These are phyloP conservation scores for Sporothrix dimorphospora DNA, from an alignment of 2,329 filamentous ascomycete species.

Conservation along the genomic window DNA sequence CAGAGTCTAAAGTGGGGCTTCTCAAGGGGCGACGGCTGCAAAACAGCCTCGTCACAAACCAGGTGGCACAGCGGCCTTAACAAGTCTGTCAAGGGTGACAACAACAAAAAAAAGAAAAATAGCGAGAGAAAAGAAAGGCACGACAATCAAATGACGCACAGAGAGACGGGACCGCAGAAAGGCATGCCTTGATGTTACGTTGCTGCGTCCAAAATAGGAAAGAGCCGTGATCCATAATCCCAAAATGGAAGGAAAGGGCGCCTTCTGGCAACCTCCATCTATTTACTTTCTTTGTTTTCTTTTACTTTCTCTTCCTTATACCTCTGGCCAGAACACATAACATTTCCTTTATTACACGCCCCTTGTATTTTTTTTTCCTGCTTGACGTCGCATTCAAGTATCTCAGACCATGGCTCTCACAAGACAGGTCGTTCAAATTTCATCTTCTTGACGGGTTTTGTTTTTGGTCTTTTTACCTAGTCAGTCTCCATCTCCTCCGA, in stretches of 20 bases:
- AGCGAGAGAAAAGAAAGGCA: background rate
- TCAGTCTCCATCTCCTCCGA: background rate
- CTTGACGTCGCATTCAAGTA: background rate
- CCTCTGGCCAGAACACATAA: no score
- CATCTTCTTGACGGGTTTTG: background rate
- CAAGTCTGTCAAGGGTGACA: background rate
- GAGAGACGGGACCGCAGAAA: background rate
- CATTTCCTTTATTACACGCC: background rate
- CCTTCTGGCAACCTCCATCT: background rate
- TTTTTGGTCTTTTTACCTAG: background rate
- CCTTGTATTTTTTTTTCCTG: background rate
- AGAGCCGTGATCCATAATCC: conserved; percentile 11
- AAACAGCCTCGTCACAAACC: background rate
- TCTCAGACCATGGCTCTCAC: background rate
- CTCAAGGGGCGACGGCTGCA: no score
- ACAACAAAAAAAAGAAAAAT: background rate
- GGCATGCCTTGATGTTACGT: conserved; percentile 12
- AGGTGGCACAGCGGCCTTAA: background rate
- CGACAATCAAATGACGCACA: background rate
- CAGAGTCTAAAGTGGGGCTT: background rate
- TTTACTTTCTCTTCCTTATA: background rate
- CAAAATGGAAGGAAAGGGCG: conserved; percentile 19
- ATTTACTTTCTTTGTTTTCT: background rate
- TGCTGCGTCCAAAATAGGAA: conserved; percentile 21
- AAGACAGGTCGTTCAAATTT: background rate